phyloP scores from a whole-genome alignment of 2,329 filamentous ascomycete genomes.

The Fonsecaea erecta region DNA sequence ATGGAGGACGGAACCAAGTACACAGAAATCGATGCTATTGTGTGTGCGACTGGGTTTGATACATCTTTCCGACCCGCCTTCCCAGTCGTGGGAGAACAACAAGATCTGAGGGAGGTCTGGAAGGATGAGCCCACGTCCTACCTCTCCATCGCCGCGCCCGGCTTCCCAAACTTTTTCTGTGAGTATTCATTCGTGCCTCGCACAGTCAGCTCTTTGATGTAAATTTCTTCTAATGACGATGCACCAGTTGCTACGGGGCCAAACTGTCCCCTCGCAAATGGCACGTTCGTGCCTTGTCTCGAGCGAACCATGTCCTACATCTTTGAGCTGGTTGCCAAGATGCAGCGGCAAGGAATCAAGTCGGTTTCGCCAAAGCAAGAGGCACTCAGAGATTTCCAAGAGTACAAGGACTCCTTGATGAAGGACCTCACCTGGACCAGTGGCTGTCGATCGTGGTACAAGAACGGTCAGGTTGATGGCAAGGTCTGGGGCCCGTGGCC shows the following conservation, averaged over 20 bases:
- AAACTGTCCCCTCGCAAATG: conserved; percentile 39
- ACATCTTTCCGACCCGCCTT: conserved; percentile 44
- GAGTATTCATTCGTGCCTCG: neutral
- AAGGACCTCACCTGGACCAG: conserved; percentile 14
- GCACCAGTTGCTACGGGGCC: conserved; percentile 39
- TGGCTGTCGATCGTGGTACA: conserved; percentile 17
- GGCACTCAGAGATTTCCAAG: conserved; percentile 28
- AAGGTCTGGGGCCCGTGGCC: conserved; percentile 10
- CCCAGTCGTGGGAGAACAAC: conserved; percentile 40
- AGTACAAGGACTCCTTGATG: conserved; percentile 22
- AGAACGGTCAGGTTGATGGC: conserved; percentile 1
- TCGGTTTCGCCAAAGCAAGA: conserved; percentile 38
- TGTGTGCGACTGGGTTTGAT: conserved; percentile 46
- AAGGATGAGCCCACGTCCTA: conserved; percentile 47
- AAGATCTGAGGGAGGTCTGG: conserved; percentile 39
- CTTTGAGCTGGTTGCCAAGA: conserved; percentile 43
- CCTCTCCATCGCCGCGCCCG: conserved; percentile 51
- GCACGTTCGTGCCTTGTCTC: conserved; percentile 40
- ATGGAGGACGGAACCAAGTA: conserved; percentile 35
- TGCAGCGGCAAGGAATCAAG: conserved; percentile 45
- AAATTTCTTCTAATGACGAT: neutral
- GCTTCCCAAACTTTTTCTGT: conserved; percentile 49
- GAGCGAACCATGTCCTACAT: conserved; percentile 45
- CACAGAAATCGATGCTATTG: conserved; percentile 38
- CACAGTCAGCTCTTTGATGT: neutral